These are phyloP conservation scores for Solanum corneliomulleri DNA, from an alignment of 257 asterid genomes.

Conservation along the genomic window DNA sequence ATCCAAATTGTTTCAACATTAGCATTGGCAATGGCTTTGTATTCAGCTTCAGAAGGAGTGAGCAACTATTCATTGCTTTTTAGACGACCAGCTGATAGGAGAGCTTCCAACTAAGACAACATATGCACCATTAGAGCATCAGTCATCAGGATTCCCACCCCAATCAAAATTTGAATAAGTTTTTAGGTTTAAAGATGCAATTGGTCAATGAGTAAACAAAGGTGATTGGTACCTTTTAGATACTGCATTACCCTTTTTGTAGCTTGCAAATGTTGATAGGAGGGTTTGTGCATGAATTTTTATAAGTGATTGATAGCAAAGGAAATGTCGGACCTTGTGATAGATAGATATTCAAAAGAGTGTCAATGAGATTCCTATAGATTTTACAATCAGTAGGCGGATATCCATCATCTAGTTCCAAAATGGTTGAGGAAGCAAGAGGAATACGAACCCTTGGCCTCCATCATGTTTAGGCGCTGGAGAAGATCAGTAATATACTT, in stretches of 20 bases:
- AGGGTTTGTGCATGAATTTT: not conserved
- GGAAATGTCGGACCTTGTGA: not conserved
- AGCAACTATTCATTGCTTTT: not conserved
- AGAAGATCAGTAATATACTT: not conserved
- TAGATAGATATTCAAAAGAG: not conserved
- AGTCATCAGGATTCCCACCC: not conserved
- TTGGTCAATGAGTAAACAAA: not conserved
- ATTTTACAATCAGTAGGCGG: not conserved
- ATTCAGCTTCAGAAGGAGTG: not conserved
- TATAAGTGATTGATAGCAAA: not conserved
- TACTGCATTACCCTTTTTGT: not conserved
- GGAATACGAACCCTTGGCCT: not conserved
- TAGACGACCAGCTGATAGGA: not conserved
- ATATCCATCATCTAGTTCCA: not conserved
- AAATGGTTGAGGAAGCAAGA: not conserved
- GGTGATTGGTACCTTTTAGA: not conserved
- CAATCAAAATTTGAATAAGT: not conserved
- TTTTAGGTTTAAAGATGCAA: not conserved
- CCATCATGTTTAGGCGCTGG: not conserved
- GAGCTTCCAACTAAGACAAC: not conserved
- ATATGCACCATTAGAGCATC: not conserved
- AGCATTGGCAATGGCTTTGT: not conserved
- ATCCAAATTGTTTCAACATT: not conserved
- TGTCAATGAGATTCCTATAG: not conserved
- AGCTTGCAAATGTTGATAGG: not conserved